Base-by-base conservation (phyloP, 2,329 filamentous ascomycete species). In the Canariomyces notabilis region DNA sequence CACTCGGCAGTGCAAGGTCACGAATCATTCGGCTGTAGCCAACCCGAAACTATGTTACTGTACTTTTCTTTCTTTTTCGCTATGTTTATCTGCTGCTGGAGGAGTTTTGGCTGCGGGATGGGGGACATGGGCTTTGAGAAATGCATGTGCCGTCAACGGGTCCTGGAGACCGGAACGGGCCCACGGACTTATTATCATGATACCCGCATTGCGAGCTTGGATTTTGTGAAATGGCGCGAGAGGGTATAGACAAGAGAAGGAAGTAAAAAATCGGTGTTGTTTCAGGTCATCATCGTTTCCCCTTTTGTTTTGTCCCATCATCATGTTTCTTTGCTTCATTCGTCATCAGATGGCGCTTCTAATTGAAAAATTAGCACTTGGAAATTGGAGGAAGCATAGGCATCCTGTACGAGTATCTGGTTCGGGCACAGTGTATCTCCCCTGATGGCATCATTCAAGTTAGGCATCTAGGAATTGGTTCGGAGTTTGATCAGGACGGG, bases 151-250 rank as follows among this genome's bases (percentile, higher is more conserved):
- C 39, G 43, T 46, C 39, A 43, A 50, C 43, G 36, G 20, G 43
- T 50, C 43, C 43, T 46, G 48, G 45, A 33, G 44, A 45, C 41
- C 41, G 39, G 26, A 44, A 37, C 36, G 49, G 42, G 41, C 31
- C 41, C n/a, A n/a, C 35, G 41, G 47, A 44, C n/a, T n/a, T 42
- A 33, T 7, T 29, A 41, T 20, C 23, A 49, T 46, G 46, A 54
- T 43, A 54, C 42, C 46, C 38, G 51, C 49, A 51, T 51, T 51
- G 47, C 39, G 49, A 52, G 46, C 38, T 35, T 40, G 36, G 22
- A 33, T 32, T 44, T 40, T 44, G n/a, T 29, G 40, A 53, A 46
- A 29, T 37, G 48, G 51, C 48, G 41, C 40, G 43, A 49, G 23
- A 36, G 41, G 23, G 29, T 46, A 51, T 54, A 54, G 49, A 54